A percentile compares a stretch with the other conserved stretches of the same genome.
phyloP scores from a whole-genome alignment of 2,329 filamentous ascomycete genomes.

The Aspergillus awamori region DNA sequence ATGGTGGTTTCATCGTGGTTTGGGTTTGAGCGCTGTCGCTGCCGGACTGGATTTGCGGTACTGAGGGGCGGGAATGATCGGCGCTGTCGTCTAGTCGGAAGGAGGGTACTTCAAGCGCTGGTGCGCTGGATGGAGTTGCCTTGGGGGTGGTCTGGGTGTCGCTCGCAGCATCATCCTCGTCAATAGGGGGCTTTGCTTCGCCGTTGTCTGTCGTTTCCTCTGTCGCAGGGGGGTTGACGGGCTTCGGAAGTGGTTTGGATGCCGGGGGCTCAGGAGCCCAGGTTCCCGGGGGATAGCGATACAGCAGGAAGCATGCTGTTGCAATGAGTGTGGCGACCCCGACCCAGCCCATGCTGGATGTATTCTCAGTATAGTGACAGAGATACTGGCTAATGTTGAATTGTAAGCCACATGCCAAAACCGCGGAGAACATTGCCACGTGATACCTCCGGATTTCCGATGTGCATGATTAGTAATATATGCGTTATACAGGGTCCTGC shows the following conservation, averaged over 20 bases:
- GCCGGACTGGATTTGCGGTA: conserved; percentile 13
- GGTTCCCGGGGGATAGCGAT: conserved; percentile 41
- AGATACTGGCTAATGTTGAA: background rate
- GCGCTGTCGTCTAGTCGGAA: conserved; percentile 32
- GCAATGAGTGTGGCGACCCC: conserved; percentile 43
- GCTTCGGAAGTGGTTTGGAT: conserved; percentile 21
- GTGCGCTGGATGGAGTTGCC: conserved; percentile 31
- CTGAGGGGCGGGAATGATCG: background rate
- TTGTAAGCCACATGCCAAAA: background rate
- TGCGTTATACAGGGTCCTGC: background rate
- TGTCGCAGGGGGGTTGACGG: conserved; percentile 13
- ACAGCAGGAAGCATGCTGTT: conserved; percentile 45
- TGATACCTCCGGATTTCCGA: background rate
- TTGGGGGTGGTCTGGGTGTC: conserved; percentile 43
- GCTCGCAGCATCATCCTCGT: conserved; percentile 21
- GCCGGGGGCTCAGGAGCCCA: conserved; percentile 31
- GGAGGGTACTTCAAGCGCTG: conserved; percentile 34
- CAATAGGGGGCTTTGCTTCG: conserved; percentile 9
- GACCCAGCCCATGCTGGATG: conserved; percentile 46
- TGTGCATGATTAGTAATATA: background rate
- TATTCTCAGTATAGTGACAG: background rate
- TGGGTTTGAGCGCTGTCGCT: conserved; percentile 6
- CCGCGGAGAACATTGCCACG: background rate
- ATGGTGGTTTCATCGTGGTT: conserved; percentile 17
- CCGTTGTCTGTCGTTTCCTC: conserved; percentile 17